Evolutionary conservation across 768 basidiomycete genomes (phyloP), one percentile per base, ranked within the genome.

Genomic region (Macrolepiota albuminosa): DNA sequence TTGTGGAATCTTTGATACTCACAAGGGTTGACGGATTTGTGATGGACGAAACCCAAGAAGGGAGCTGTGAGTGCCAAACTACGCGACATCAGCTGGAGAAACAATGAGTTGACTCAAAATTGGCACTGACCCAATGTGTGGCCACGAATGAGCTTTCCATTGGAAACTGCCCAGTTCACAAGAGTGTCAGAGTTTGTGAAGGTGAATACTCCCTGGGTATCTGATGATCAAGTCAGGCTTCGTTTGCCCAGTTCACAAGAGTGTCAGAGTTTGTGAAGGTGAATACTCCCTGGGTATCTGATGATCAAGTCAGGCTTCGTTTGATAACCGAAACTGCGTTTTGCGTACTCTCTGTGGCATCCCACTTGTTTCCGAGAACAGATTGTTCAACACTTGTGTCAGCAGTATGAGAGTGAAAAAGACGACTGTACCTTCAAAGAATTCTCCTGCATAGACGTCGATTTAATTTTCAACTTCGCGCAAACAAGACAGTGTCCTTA

Each of bases 191-290:
- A 54, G n/a, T 65, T 67, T 2, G 61, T 59, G 59, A 69, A 76
- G 34, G 63, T 70, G 67, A 76, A 76, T 7, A 52, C 45, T 55
- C 70, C 70, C 11, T 72, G 69, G 21, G 66, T 64, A 18, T 67
- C 69, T 71, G 18, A 13, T 52, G 5, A 8, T 43, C 1, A 11
- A 31, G 40, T 54, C 2, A 31, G n/a, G n/a, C n/a, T n/a, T n/a
- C n/a, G n/a, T n/a, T n/a, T 37, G 78, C 77, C 75, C 75, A 77
- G 61, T 76, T 75, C 54, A 78, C 75, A 40, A 78, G 72, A 14
- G 66, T 64, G 57, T 79, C 78, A 5, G 72, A 54, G n/a, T 65
- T 67, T 2, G 61, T 59, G 59, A 69, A 76, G 34, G 63, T 70
- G 67, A 76, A 76, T 7, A 52, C 45, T 55, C 70, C 70, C 11